phyloP scores from a whole-genome alignment of 306 rosid genomes.

The Vigna trinervia region DNA sequence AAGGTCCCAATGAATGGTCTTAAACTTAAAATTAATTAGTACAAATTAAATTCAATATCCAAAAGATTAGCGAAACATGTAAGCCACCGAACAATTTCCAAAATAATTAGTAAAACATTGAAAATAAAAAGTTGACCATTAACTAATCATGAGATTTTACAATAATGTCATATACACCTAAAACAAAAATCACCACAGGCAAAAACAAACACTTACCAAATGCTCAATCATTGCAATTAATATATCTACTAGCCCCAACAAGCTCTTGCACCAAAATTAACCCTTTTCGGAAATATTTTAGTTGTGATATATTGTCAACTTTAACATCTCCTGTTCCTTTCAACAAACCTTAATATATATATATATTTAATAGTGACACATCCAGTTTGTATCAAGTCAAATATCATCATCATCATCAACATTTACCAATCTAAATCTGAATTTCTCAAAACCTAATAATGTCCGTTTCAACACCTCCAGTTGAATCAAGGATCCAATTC shows the following conservation, averaged over 20 bases:
- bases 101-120: background rate
- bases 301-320: conserved; percentile 34
- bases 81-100: background rate
- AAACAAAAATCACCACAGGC: background rate
- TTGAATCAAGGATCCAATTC: conserved; percentile 32
- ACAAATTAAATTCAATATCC: background rate
- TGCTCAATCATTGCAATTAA: conserved; percentile 20
- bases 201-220: conserved; percentile 6
- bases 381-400: background rate
- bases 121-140: background rate
- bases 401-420: background rate
- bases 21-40: background rate
- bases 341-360: background rate
- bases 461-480: conserved; percentile 38
- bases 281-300: background rate
- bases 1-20: background rate
- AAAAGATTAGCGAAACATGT: background rate
- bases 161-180: background rate
- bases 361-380: background rate
- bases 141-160: background rate
- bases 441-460: background rate
- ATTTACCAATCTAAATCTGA: background rate
- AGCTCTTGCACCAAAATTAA: conserved; percentile 27
- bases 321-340: conserved; percentile 2
- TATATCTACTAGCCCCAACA: background rate